phyloP scores from a whole-genome alignment of 169 alveolate species.

The Babesia ovata region DNA sequence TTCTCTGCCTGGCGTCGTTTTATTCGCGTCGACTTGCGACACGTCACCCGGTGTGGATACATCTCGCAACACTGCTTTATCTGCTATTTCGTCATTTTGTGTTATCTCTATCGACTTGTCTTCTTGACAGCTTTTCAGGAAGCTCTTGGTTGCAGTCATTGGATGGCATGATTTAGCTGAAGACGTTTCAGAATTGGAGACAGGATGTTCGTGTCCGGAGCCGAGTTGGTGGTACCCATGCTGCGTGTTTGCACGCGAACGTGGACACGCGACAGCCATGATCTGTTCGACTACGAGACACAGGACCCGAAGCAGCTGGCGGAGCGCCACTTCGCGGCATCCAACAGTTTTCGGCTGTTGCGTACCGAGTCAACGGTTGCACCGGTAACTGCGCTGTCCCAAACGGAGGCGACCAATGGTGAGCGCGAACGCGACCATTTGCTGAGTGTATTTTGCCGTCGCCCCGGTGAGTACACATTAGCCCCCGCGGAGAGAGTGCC shows the following conservation, averaged over 20 bases:
- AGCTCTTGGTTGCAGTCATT: too few relatives aligned
- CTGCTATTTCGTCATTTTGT: too few relatives aligned
- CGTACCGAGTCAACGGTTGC: constrained; percentile 51
- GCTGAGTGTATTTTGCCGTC: constrained; percentile 26
- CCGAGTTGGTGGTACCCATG: constrained; percentile 63
- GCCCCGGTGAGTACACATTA: constrained; percentile 65
- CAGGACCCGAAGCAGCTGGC: constrained; percentile 74
- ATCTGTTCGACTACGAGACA: constrained; percentile 93
- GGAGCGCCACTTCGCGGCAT: constrained; percentile 64
- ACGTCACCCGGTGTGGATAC: too few relatives aligned
- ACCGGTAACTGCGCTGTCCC: constrained; percentile 15
- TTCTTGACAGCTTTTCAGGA: too few relatives aligned
- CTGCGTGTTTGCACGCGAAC: constrained; percentile 85
- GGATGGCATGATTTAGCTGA: too few relatives aligned
- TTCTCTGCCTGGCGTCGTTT: too few relatives aligned
- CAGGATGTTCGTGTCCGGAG: constrained; percentile 10
- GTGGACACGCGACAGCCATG: constrained; percentile 95
- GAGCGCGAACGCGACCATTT: constrained; percentile 59
- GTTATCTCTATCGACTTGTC: too few relatives aligned
- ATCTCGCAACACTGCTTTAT: too few relatives aligned
- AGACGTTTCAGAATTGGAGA: not conserved
- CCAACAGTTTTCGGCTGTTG: constrained; percentile 48
- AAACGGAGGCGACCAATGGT: not conserved
- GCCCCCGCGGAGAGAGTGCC: constrained; percentile 74
- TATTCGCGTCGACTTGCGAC: too few relatives aligned